Conservation (phyloP, 371 early-diverging fungal genomes). For the Syncephalastrum sp. region DNA sequence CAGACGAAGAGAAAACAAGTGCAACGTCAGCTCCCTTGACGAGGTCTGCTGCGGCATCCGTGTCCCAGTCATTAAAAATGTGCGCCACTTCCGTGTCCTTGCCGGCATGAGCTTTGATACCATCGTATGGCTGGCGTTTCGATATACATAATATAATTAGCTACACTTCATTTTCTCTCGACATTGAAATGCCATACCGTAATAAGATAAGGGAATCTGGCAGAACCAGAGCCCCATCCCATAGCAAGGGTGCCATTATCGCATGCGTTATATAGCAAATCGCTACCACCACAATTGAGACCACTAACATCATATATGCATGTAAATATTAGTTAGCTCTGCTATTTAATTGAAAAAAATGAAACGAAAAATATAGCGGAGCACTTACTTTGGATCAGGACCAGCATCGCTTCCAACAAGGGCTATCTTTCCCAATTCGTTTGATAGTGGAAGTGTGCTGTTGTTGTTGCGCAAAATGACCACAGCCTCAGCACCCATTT, state of each 20-base stretch:
- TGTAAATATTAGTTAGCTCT: no score
- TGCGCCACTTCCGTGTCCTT: slow-evolving; percentile 1
- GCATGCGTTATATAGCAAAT: slow-evolving; percentile 9
- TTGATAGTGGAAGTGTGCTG: slow-evolving; percentile 27
- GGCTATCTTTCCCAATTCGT: slow-evolving; percentile 24
- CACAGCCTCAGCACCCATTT: slow-evolving; percentile 36
- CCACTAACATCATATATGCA: background rate
- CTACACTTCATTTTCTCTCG: background rate
- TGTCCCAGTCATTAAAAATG: slow-evolving; percentile 23
- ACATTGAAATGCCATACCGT: slow-evolving; percentile 17
- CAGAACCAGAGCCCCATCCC: slow-evolving; percentile 57
- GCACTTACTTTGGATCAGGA: slow-evolving; percentile 13
- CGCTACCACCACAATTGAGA: slow-evolving; percentile 3
- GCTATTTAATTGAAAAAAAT: no score
- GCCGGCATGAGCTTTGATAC: slow-evolving; percentile 40
- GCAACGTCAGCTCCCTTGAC: slow-evolving; percentile 54
- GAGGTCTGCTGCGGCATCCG: slow-evolving; percentile 24
- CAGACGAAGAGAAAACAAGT: slow-evolving; percentile 56
- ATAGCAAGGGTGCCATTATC: slow-evolving; percentile 43
- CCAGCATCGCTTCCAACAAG: slow-evolving; percentile 51
- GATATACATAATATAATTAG: background rate
- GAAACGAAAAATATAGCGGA: no score
- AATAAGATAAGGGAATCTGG: slow-evolving; percentile 50
- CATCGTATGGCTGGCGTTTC: slow-evolving; percentile 20
- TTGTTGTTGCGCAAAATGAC: slow-evolving; percentile 41